Evolutionary conservation across 352 stramenopile species (phyloP).

Genomic region (Globisporangium abappressorium): DNA sequence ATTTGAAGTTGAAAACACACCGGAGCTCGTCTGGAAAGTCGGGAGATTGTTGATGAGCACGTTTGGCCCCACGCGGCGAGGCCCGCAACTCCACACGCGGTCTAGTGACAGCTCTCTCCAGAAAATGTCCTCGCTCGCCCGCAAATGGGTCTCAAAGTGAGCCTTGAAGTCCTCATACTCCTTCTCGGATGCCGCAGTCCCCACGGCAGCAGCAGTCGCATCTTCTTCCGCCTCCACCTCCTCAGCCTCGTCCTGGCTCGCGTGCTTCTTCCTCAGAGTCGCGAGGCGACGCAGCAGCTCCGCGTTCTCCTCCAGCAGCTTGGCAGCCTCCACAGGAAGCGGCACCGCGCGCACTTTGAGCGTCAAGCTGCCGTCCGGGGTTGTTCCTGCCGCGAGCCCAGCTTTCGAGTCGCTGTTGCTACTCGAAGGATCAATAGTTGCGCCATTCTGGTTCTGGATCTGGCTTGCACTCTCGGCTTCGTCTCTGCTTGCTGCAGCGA

Average conservation of each 20-base stretch:
- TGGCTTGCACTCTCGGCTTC: slow-evolving; percentile 16
- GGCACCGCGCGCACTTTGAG: slow-evolving; percentile 78
- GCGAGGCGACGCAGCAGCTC: slow-evolving; percentile 43
- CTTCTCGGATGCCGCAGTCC: slow-evolving; percentile 9
- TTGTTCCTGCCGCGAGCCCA: slow-evolving; percentile 54
- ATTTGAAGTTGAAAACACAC: slow-evolving; percentile 10
- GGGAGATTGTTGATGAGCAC: slow-evolving; percentile 77
- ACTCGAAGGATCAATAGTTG: slow-evolving; percentile 14
- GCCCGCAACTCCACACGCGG: slow-evolving; percentile 73
- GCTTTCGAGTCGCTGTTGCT: slow-evolving; percentile 16
- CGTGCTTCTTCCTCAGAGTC: slow-evolving; percentile 25
- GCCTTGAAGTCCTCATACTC: slow-evolving; percentile 31
- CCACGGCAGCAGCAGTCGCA: not conserved
- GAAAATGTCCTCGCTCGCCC: slow-evolving; percentile 42
- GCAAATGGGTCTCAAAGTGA: slow-evolving; percentile 46
- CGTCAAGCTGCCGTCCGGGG: slow-evolving; percentile 61
- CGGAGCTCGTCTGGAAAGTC: slow-evolving; percentile 22
- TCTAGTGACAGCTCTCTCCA: slow-evolving; percentile 51
- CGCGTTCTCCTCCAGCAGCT: slow-evolving; percentile 74
- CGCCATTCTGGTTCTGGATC: not conserved
- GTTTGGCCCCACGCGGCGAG: slow-evolving; percentile 69
- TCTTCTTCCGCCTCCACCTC: not conserved
- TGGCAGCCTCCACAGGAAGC: slow-evolving; percentile 56
- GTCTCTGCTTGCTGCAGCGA: slow-evolving; percentile 1
- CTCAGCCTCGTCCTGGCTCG: slow-evolving; percentile 4